Evolutionary conservation across 352 stramenopile genomes (phyloP).

Genomic region (Pythium diclinum): DNA sequence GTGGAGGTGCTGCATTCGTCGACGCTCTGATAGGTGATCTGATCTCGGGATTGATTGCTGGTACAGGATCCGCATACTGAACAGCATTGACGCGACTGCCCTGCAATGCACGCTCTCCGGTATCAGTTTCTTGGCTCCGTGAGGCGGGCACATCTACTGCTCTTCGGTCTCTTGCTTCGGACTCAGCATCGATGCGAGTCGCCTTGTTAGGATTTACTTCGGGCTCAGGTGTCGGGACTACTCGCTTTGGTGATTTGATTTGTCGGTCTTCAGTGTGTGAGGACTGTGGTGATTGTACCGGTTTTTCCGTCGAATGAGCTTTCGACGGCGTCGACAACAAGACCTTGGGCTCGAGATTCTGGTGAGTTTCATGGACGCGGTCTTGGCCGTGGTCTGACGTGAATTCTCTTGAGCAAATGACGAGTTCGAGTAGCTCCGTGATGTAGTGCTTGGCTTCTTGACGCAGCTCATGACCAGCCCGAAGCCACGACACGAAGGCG

Average conservation of each 20-base stretch:
- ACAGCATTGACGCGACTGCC: neutral
- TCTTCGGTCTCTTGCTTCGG: neutral
- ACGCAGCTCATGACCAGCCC: slow-evolving; percentile 82
- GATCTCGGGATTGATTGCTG: neutral
- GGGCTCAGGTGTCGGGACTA: neutral
- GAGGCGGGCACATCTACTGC: neutral
- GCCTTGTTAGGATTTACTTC: neutral
- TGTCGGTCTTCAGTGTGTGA: neutral
- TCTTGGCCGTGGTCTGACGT: neutral
- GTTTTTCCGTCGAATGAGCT: neutral
- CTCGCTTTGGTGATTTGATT: neutral
- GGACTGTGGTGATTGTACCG: neutral
- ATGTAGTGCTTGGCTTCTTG: slow-evolving; percentile 87
- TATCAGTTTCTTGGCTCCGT: neutral
- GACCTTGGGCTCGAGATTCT: neutral
- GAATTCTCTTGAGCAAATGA: slow-evolving; percentile 52
- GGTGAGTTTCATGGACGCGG: neutral
- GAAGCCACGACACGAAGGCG: slow-evolving; percentile 89
- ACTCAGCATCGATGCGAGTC: neutral
- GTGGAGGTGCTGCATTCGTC: neutral
- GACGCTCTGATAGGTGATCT: neutral
- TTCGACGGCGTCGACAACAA: neutral
- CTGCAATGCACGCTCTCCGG: neutral
- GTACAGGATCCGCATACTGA: neutral
- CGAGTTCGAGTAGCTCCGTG: slow-evolving; percentile 73